Percentiles rank a stretch among this genome's conserved stretches.
Evolutionary conservation across 2,329 filamentous ascomycete species (phyloP).

Genomic region (Aureobasidium sp.): DNA sequence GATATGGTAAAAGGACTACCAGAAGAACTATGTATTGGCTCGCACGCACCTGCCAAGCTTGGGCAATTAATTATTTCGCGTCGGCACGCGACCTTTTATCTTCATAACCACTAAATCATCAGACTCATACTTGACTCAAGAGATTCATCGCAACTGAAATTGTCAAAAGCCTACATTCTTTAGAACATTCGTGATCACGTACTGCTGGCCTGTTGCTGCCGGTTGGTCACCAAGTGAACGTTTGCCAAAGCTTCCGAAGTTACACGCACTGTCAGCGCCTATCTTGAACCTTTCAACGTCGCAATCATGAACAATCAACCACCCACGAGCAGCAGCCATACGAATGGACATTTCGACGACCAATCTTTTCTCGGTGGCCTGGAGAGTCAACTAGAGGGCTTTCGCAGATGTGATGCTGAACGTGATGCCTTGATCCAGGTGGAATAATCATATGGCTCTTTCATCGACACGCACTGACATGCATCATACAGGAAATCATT

Average conservation of each 20-base stretch:
- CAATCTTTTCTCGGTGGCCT: background rate
- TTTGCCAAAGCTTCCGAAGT: background rate
- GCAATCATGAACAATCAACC: background rate
- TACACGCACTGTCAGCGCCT: background rate
- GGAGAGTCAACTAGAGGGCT: constrained; percentile 23
- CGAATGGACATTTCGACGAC: background rate
- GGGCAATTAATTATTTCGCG: background rate
- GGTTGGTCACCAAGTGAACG: background rate
- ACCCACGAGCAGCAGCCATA: background rate
- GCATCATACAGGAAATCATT: constrained; percentile 22
- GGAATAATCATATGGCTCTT: background rate
- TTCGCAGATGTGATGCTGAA: constrained; percentile 26
- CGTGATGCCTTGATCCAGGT: constrained; percentile 25
- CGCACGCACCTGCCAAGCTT: background rate
- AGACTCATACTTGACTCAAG: background rate
- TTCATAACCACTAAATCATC: background rate
- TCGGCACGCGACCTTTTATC: background rate
- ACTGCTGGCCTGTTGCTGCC: background rate
- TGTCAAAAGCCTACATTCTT: background rate
- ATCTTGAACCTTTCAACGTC: background rate
- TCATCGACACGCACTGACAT: background rate
- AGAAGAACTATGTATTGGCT: background rate
- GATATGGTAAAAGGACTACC: too few relatives aligned
- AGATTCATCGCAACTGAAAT: background rate
- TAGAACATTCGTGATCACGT: background rate